Evolutionary conservation across 2,329 filamentous ascomycete genomes (phyloP), one percentile per base, ranked within the genome.

Genomic region (Beauveria caledonica): DNA sequence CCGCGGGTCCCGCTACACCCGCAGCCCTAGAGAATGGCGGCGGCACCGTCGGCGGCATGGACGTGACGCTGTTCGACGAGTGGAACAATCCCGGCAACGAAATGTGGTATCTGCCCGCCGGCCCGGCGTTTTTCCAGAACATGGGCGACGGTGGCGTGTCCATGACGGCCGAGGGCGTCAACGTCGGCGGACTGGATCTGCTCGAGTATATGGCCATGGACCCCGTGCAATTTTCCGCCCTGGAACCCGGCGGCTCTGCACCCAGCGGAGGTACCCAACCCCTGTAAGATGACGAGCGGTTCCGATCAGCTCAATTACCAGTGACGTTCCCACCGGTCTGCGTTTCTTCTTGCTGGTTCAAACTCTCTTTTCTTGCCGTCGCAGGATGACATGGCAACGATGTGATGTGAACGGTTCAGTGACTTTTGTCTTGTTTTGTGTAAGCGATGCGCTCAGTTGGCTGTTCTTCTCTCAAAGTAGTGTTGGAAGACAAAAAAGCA

Each of bases 151-250:
- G 78, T 39, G 78, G 78, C 7, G 83, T 87, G 10, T 83, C 83
- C 48, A 86, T 87, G 82, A 87, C 84, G 3, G 82, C 85, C 9
- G 85, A 87, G 65, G 85, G 85, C 29, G 81, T 87, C 54, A 86
- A 86, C 65, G 82, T 88, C 2, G 85, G 84, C 10, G 86, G 86
- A 0, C 76, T 87, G 36, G 86, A 88, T 68, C 68, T 88, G 65
- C 77, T 88, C 15, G 86, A 88, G 67, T 87, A 85, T 64, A 86
- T 87, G 84, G 81, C 83, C 8, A 83, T 86, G 80, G 84, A 83
- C 44, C 70, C 73, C 3, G 69, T 70, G 40, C 73, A 76, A 44
- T 78, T 77, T 50, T 72, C 77, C 15, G 8, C 15, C 15, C 6
- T 61, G 19, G 58, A 60, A 11, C 29, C 51, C 19, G 49, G 42